Evolutionary conservation across 2,329 filamentous ascomycete species (phyloP).

Genomic region (Arthrocladium fulminans): DNA sequence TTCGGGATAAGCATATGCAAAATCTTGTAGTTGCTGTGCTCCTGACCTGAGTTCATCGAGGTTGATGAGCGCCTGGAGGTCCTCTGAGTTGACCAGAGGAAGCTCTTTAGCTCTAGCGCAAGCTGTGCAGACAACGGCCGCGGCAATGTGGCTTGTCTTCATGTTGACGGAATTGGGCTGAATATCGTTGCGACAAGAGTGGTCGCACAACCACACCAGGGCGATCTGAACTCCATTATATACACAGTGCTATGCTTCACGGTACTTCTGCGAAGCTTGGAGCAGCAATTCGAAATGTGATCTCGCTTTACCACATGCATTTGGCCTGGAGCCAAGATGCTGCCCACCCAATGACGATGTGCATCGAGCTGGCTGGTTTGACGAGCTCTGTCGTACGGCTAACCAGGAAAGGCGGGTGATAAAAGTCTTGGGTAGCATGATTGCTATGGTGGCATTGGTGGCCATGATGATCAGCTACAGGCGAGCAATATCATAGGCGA

Average conservation of each 20-base stretch:
- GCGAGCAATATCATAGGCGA: not conserved
- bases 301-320: not conserved
- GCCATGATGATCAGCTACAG: not conserved
- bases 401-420: conserved; percentile 2
- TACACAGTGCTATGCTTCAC: not conserved
- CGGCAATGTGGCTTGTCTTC: not conserved
- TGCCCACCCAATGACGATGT: not conserved
- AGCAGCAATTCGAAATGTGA: not conserved
- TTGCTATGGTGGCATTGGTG: not conserved
- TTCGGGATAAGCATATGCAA: conserved; percentile 19
- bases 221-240: not conserved
- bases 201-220: not conserved
- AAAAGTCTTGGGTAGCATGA: conserved; percentile 6
- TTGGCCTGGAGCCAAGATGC: not conserved
- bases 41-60: conserved; percentile 20
- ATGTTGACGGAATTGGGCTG: not conserved
- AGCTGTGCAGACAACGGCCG: not conserved
- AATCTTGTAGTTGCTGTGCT: conserved; percentile 18
- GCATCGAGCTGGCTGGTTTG: not conserved
- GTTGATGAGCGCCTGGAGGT: conserved; percentile 17
- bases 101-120: conserved; percentile 3
- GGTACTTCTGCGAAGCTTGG: not conserved
- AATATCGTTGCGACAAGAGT: not conserved
- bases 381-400: not conserved
- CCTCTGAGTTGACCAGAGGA: conserved; percentile 14